These are phyloP conservation scores for Intubia oerlemansii DNA, from an alignment of 2,329 filamentous ascomycete genomes.

Conservation along the genomic window DNA sequence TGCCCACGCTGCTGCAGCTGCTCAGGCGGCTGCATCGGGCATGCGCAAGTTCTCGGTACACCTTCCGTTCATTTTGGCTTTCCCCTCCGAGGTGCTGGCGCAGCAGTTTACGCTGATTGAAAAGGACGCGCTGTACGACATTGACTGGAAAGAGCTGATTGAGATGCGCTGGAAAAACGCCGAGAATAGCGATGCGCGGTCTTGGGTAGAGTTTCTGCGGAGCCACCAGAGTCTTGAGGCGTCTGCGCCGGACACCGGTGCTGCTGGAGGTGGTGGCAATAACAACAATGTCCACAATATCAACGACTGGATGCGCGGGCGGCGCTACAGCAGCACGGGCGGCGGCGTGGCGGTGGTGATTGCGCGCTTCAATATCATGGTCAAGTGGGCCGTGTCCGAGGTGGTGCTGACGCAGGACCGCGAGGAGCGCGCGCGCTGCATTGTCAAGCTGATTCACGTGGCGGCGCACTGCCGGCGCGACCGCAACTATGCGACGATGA, in stretches of 20 bases:
- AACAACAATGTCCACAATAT: too few relatives aligned
- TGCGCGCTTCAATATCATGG: conserved; percentile 71
- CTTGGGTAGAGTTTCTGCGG: conserved; percentile 66
- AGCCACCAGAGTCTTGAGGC: too few relatives aligned
- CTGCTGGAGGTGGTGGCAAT: too few relatives aligned
- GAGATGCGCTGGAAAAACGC: conserved; percentile 64
- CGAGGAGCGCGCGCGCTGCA: conserved; percentile 52
- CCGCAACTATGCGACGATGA: conserved; percentile 69
- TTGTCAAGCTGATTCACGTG: conserved; percentile 69
- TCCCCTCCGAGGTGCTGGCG: conserved; percentile 57
- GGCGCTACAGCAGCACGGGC: neutral
- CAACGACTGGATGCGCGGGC: conserved; percentile 47
- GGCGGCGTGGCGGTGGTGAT: conserved; percentile 58
- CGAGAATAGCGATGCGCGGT: conserved; percentile 40
- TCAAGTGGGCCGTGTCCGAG: conserved; percentile 71
- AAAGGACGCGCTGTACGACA: conserved; percentile 67
- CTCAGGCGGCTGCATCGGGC: too few relatives aligned
- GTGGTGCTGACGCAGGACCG: conserved; percentile 51
- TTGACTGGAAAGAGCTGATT: conserved; percentile 74
- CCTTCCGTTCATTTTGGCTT: conserved; percentile 61
- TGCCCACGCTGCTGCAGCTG: conserved; percentile 9
- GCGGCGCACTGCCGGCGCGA: conserved; percentile 53
- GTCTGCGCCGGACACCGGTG: neutral
- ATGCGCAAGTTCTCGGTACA: conserved; percentile 31
- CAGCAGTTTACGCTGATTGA: conserved; percentile 74